These are phyloP conservation scores for Misopates orontium DNA, from an alignment of 257 asterid species.

Conservation along the genomic window DNA sequence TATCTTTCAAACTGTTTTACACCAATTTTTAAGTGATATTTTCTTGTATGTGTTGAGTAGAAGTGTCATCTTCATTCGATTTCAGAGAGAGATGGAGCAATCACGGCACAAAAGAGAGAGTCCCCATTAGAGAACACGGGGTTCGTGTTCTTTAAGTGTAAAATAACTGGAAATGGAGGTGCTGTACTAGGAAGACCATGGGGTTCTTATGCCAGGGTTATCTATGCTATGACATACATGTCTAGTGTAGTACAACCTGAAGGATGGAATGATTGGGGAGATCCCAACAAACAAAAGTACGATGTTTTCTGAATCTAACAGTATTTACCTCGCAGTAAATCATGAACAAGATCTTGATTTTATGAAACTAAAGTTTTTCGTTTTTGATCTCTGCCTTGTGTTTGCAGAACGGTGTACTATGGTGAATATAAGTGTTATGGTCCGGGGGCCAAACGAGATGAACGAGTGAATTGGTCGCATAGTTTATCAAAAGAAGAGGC, in stretches of 20 bases:
- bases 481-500: slow-evolving; percentile 38
- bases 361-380: too few species aligned
- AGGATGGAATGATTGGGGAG: slow-evolving; percentile 55
- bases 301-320: too few species aligned
- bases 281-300: slow-evolving; percentile 38
- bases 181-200: slow-evolving; percentile 52
- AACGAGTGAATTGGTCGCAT: slow-evolving; percentile 46
- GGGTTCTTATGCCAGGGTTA: slow-evolving; percentile 53
- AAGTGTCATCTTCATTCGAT: slow-evolving; percentile 42
- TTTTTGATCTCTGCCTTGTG: too few species aligned
- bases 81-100: slow-evolving; percentile 40
- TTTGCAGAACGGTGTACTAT: slow-evolving; percentile 40
- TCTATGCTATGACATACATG: slow-evolving; percentile 43
- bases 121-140: slow-evolving; percentile 42
- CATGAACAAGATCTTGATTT: too few species aligned
- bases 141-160: slow-evolving; percentile 41
- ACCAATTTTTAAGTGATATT: too few species aligned
- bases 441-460: slow-evolving; percentile 37
- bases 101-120: slow-evolving; percentile 48
- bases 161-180: slow-evolving; percentile 41
- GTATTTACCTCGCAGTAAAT: too few species aligned
- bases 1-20: too few species aligned
- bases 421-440: slow-evolving; percentile 58
- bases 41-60: slow-evolving; percentile 19
- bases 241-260: slow-evolving; percentile 37